Evolutionary conservation across 2,329 filamentous ascomycete species (phyloP), one percentile per base, ranked within the genome.

Genomic region (Ophiosphaerella korrae): DNA sequence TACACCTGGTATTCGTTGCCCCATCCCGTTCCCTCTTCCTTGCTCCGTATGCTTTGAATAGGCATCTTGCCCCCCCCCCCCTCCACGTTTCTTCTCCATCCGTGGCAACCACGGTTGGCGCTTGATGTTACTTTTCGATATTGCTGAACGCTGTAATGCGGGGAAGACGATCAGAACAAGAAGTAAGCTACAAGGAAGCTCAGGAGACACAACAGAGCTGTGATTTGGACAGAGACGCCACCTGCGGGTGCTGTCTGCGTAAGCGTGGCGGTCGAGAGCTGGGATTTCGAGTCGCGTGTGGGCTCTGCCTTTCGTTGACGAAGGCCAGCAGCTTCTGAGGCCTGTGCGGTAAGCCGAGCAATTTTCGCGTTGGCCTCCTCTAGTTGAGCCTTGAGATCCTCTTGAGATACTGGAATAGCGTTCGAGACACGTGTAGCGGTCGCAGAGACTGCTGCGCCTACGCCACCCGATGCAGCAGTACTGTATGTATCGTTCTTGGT

Each of bases 141-240:
- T 44, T 53, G 45, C 37, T 42, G 47, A 46, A 53, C 43, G 53
- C 55, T 55, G 51, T 61, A 58, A 51, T 60, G 57, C 55, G 57
- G 57, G 57, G 51, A 54, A 57, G 58, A 44, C 50, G 51, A 55
- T 81, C 86, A 99, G 77, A 99, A 99, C 80, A 99, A 92, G 75
- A 97, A 85, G 77, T 97, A 99, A 48, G 92, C 94, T 64, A 97
- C 83, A 70, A 99, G 77, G 79, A 99, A 99, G 80, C 90, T 92
- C 58, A 96, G 66, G 66, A 99, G 80, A 72, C 92, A 97, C 37
- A 99, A 79, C 18, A 85, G 80, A 18, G 94, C 93, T 38, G 90
- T 90, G 56, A 93, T 84, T 73, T 93, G 88, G 42, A 99, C 85
- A 0, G 94, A 87, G 3, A 99, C 93, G 18, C 94, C 93, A 63